Base-by-base conservation (phyloP, 2,329 filamentous ascomycete species). In the Tolypocladium pustulatum region DNA sequence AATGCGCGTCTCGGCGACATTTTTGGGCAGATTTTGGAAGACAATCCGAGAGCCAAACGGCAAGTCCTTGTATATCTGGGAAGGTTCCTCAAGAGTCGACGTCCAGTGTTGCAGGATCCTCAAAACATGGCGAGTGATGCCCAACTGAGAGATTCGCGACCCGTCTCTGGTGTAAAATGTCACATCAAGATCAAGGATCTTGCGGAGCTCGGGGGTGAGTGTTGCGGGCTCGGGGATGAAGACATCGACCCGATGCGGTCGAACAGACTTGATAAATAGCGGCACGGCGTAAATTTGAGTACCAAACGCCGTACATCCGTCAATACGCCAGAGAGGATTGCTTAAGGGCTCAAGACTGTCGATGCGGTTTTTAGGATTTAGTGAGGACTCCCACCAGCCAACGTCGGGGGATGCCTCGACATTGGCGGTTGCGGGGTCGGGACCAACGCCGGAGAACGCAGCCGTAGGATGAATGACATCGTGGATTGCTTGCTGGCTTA, bases 321-420 rank as follows among this genome's bases (percentile, higher is more conserved):
- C 82, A 54, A 86, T 78, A 38, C 80, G 76, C 82, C 83, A 86
- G 9, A 81, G 68, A 2, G 81, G 76, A 0, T 70, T 63, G 17
- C 64, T 55, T 2, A 76, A 75, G 9, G 72, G 68, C 3, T 74
- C 75, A 20, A 86, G 76, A 61, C 80, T 83, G 66, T 85, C 76
- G 65, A 85, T 80, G 60, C 82, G 76, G 64, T 84, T 85, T 67
- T 82, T 83, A 9, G 82, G 83, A 61, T 86, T 86, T 49, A 85
- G 72, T 46, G 73, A 69, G 6, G 82, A 85, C 3, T 67, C 61
- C 15, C 69, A 66, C 82, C 82, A 85, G 17, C 64, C 38, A 34
- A 53, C 46, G 12, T 58, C 46, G 2, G 27, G 22, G 20, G 25
- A n/a, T 6, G 32, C 1, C 34, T 37, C 7, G 20, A 43, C 8